Conservation (phyloP, 2,329 filamentous ascomycete species). For the Huntiella savannae region DNA sequence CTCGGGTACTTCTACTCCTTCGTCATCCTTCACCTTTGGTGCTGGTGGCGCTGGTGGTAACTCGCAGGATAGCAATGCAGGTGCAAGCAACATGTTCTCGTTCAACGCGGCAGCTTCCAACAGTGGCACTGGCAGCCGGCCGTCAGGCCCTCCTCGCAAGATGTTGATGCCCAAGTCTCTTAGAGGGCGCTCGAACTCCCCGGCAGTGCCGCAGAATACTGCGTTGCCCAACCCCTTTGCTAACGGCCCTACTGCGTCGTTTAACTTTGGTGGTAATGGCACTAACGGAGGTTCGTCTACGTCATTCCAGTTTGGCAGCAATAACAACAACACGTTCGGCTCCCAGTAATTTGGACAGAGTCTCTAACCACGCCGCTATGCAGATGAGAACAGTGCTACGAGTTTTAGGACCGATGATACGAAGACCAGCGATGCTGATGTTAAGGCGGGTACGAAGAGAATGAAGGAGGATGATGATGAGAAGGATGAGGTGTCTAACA, state of each 20-base stretch:
- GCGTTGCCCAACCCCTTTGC: slow-evolving; percentile 11
- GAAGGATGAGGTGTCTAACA: neutral
- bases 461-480: neutral
- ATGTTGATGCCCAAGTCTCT: slow-evolving; percentile 13
- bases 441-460: too few species aligned
- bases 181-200: slow-evolving; percentile 11
- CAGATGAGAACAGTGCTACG: slow-evolving; percentile 13
- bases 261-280: slow-evolving; percentile 10
- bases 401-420: slow-evolving; percentile 3
- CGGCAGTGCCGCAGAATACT: slow-evolving; percentile 9
- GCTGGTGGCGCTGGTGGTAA: slow-evolving; percentile 7
- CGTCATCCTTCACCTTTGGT: slow-evolving; percentile 12
- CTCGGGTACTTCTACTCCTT: slow-evolving; percentile 4
- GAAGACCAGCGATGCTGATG: slow-evolving; percentile 3
- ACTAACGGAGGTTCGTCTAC: slow-evolving; percentile 7
- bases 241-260: slow-evolving; percentile 2
- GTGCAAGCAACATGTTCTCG: slow-evolving; percentile 13
- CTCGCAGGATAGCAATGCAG: slow-evolving; percentile 14
- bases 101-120: slow-evolving; percentile 9
- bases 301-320: slow-evolving; percentile 9
- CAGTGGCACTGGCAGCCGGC: slow-evolving; percentile 8
- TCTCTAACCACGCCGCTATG: slow-evolving; percentile 12
- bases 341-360: slow-evolving; percentile 10
- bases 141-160: slow-evolving; percentile 17
- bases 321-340: slow-evolving; percentile 11